Percentiles rank a stretch among this genome's conserved stretches.
phyloP scores from a whole-genome alignment of 148 eudicot genomes.

The Cornus suecica region DNA sequence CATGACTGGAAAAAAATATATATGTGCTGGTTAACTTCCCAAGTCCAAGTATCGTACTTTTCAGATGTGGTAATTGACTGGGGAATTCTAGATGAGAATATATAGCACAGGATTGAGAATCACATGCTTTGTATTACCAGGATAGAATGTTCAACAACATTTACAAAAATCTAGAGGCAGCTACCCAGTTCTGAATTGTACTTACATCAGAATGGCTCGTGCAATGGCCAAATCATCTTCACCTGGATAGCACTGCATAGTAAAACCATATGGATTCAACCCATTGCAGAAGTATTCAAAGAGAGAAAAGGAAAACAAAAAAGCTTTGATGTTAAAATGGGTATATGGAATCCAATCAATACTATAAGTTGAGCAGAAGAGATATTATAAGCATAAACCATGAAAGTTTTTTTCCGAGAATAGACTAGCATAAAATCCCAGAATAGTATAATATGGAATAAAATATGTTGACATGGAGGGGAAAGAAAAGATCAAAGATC shows the following conservation, averaged over 20 bases:
- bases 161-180: slow-evolving; percentile 1
- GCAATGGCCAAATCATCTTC: slow-evolving; percentile 96
- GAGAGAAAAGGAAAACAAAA: too few species aligned
- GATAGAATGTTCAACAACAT: background rate
- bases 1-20: too few species aligned
- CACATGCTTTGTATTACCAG: background rate
- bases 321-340: background rate
- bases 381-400: background rate
- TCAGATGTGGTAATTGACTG: too few species aligned
- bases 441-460: too few species aligned
- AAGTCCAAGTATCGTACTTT: too few species aligned
- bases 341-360: background rate
- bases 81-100: too few species aligned
- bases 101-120: background rate
- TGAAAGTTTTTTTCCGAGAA: background rate
- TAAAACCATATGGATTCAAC: slow-evolving; percentile 11
- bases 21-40: too few species aligned
- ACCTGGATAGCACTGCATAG: slow-evolving; percentile 88
- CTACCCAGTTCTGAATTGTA: background rate
- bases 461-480: too few species aligned
- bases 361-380: background rate
- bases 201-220: slow-evolving; percentile 79
- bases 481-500: too few species aligned
- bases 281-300: background rate
- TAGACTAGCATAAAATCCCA: background rate